Evolutionary conservation across 2,329 filamentous ascomycete species (phyloP).

Genomic region (Fusarium nelsonii): DNA sequence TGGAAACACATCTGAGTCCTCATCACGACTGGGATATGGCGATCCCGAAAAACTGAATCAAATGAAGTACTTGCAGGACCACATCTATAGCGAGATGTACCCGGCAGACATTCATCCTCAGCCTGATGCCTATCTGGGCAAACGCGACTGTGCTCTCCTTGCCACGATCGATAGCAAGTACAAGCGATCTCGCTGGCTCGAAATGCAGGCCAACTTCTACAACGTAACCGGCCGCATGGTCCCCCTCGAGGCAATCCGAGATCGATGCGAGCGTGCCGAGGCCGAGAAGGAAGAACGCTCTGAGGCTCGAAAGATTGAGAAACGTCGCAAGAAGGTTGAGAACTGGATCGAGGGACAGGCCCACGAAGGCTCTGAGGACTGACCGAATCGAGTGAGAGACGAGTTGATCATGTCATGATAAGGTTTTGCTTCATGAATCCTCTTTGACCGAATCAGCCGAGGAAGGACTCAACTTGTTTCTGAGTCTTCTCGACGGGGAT

Average conservation of each 20-base stretch:
- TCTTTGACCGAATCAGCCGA: not conserved
- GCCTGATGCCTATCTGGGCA: constrained; percentile 46
- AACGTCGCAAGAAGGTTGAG: constrained; percentile 29
- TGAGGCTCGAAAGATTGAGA: constrained; percentile 3
- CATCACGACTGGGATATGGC: constrained; percentile 32
- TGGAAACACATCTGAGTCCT: constrained; percentile 38
- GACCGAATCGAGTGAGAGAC: not conserved
- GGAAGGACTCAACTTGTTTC: not conserved
- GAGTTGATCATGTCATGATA: not conserved
- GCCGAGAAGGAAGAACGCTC: constrained; percentile 18
- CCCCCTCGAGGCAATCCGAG: constrained; percentile 54
- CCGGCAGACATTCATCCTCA: constrained; percentile 40
- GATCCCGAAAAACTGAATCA: constrained; percentile 43
- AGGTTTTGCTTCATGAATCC: constrained; percentile 6
- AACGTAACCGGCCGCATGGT: constrained; percentile 59
- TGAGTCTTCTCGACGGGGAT: constrained; percentile 9
- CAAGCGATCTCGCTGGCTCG: constrained; percentile 54
- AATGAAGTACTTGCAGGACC: constrained; percentile 50
- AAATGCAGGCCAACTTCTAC: constrained; percentile 60
- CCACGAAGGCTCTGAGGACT: constrained; percentile 5
- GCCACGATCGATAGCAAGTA: constrained; percentile 52
- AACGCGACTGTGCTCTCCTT: constrained; percentile 53
- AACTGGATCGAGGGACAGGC: constrained; percentile 37
- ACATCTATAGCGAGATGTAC: constrained; percentile 51
- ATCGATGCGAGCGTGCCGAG: constrained; percentile 52